These are phyloP conservation scores for Leccinum boreale DNA, from an alignment of 768 basidiomycete genomes.

Conservation along the genomic window DNA sequence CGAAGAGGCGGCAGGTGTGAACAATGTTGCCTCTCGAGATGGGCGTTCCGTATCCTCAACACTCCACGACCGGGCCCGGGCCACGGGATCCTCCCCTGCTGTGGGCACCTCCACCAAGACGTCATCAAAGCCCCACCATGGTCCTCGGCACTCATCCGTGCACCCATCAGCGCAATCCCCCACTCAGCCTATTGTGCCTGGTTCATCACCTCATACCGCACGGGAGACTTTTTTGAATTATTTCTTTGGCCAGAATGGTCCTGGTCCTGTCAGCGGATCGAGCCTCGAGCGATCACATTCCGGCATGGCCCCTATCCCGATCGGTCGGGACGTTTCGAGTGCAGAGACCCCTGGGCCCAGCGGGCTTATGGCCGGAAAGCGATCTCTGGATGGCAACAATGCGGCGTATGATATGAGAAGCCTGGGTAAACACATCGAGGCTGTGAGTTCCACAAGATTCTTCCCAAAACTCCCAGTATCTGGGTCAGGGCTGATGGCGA, in stretches of 20 bases:
- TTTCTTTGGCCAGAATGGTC: constrained; percentile 92
- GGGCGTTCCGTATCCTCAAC: constrained; percentile 76
- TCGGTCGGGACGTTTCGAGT: constrained; percentile 64
- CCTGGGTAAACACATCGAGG: constrained; percentile 94
- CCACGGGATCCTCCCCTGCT: constrained; percentile 37
- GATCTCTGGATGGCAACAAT: constrained; percentile 66
- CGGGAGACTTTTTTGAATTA: constrained; percentile 95
- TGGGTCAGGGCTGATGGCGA: constrained; percentile 10
- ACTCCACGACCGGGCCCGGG: constrained; percentile 68
- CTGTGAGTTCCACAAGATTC: constrained; percentile 54
- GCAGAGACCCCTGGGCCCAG: constrained; percentile 47
- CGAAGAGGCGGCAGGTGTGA: constrained; percentile 52
- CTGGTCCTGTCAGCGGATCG: constrained; percentile 64
- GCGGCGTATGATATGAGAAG: constrained; percentile 99
- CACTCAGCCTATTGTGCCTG: constrained; percentile 32
- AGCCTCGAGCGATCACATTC: constrained; percentile 41
- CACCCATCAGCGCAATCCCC: constrained; percentile 32
- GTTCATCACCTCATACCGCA: constrained; percentile 51
- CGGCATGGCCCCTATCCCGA: constrained; percentile 37
- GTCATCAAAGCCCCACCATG: constrained; percentile 27
- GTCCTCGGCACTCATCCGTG: constrained; percentile 33
- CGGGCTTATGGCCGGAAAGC: constrained; percentile 66
- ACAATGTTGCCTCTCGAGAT: constrained; percentile 51
- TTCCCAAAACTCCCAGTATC: constrained; percentile 3
- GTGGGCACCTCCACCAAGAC: constrained; percentile 24